These are phyloP conservation scores for Priceomyces castillae DNA, from an alignment of 805 yeast species.

Conservation along the genomic window DNA sequence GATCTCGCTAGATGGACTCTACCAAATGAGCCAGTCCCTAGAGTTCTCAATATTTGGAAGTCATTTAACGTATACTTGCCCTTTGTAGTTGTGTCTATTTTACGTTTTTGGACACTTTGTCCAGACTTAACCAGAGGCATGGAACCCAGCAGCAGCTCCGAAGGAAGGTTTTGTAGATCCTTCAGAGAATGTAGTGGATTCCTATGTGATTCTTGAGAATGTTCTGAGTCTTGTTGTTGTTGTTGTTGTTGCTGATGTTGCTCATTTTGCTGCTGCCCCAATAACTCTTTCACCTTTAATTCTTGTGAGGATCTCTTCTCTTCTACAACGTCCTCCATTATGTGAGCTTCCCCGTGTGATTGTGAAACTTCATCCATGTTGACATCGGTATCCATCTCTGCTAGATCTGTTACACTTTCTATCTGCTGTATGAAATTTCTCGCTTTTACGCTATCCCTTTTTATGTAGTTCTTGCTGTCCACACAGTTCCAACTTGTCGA, in stretches of 20 bases:
- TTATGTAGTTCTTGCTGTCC: background rate
- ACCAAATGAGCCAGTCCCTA: constrained; percentile 63
- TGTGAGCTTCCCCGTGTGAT: background rate
- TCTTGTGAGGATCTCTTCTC: background rate
- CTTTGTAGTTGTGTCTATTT: constrained; percentile 43
- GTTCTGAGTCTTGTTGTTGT: background rate
- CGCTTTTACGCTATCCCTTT: background rate
- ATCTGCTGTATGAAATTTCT: background rate
- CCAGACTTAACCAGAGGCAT: background rate
- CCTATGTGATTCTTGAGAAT: background rate
- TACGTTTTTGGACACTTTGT: constrained; percentile 3
- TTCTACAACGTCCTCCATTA: background rate
- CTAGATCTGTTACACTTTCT: background rate
- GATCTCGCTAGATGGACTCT: constrained; percentile 58
- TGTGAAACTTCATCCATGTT: constrained; percentile 1
- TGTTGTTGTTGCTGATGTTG: background rate
- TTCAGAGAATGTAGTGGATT: background rate
- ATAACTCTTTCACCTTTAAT: background rate
- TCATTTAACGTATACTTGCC: constrained; percentile 57
- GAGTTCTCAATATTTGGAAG: constrained; percentile 54
- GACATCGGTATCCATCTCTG: constrained; percentile 3
- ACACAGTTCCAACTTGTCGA: constrained; percentile 1
- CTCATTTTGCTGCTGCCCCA: background rate
- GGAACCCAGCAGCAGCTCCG: background rate
- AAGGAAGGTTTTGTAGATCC: background rate